Evolutionary conservation across 768 basidiomycete genomes (phyloP), one percentile per base, ranked within the genome.

Genomic region (Calocera cornea): DNA sequence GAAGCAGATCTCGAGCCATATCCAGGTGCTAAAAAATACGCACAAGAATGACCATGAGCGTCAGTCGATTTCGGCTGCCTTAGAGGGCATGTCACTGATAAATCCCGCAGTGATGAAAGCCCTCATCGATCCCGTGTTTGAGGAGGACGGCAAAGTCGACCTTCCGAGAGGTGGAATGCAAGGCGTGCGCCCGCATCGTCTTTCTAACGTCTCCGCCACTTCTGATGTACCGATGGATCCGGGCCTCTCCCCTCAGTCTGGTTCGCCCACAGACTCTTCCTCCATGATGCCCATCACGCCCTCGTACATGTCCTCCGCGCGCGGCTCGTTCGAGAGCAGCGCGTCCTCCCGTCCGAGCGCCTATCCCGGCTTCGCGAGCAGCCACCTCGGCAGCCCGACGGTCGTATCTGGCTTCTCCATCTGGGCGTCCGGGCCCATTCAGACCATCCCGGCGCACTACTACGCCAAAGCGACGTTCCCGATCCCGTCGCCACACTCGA

Each of bases 1-100:
- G 8, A 78, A 78, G 70, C 75, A 76, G 67, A 75, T 78, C 64
- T 76, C 75, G 67, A 73, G 72, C 31, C 77, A 78, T 64, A 72
- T 76, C 27, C 77, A 78, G 67, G 76, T 76, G 5, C 70, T 76
- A 63, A 76, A 76, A 70, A 74, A 76, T 65, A 41, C 69, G 12
- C 63, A 66, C n/a, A 65, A 67, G 31, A 63, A 71, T 41, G 71
- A 73, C 54, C 40, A 31, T 0, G 70, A 73, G 10, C 72, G 72
- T 72, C 24, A 49, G 72, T 64, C 16, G 0, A 0, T 27, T 67
- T 2, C 10, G 12, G 1, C n/a, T 14, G 33, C 17, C 11, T 64
- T 5, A n/a, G 19, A 22, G 3, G 3, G 64, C 34, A 64, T 47
- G 17, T 40, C 1, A 19, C 22, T 22, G 44, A 11, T 1, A 19